Evolutionary conservation across 345 rosid genomes (phyloP).

Genomic region (Raphanus raphanistrum): DNA sequence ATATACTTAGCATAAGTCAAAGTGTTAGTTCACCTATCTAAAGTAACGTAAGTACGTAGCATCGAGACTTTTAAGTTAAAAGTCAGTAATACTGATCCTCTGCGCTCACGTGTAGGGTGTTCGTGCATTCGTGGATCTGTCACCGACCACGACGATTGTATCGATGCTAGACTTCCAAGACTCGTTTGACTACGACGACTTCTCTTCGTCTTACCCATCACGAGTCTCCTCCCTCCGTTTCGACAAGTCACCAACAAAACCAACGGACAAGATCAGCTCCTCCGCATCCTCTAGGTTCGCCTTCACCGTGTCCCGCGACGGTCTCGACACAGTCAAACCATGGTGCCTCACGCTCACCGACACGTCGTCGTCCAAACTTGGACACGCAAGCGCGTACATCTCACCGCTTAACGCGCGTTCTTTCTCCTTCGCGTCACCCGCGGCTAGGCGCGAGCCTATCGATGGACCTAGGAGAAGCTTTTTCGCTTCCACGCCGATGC

Average conservation of each 20-base stretch:
- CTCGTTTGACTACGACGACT: conserved; percentile 70
- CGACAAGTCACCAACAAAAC: conserved; percentile 55
- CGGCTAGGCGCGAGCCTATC: conserved; percentile 40
- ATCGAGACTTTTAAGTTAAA: not conserved
- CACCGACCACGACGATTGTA: conserved; percentile 65
- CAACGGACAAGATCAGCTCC: conserved; percentile 68
- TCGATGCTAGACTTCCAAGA: conserved; percentile 77
- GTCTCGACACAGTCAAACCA: conserved; percentile 88
- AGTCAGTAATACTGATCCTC: conserved; percentile 12
- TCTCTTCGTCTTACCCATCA: conserved; percentile 61
- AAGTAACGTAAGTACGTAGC: not conserved
- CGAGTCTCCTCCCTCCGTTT: conserved; percentile 88
- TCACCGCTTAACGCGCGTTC: conserved; percentile 91
- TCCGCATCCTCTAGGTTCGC: conserved; percentile 87
- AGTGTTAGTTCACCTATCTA: conserved; percentile 32
- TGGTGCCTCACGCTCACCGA: conserved; percentile 83
- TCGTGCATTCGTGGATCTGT: conserved; percentile 85
- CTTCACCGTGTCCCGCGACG: conserved; percentile 88
- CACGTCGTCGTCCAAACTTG: conserved; percentile 53
- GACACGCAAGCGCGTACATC: conserved; percentile 56
- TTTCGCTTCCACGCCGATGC: conserved; percentile 91
- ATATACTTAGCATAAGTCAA: conserved; percentile 12
- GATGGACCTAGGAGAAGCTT: conserved; percentile 49
- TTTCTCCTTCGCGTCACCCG: conserved; percentile 87
- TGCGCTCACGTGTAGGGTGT: conserved; percentile 64